phyloP scores from a whole-genome alignment of 1,139 yeast genomes.

The Hyphopichia burtonii region DNA sequence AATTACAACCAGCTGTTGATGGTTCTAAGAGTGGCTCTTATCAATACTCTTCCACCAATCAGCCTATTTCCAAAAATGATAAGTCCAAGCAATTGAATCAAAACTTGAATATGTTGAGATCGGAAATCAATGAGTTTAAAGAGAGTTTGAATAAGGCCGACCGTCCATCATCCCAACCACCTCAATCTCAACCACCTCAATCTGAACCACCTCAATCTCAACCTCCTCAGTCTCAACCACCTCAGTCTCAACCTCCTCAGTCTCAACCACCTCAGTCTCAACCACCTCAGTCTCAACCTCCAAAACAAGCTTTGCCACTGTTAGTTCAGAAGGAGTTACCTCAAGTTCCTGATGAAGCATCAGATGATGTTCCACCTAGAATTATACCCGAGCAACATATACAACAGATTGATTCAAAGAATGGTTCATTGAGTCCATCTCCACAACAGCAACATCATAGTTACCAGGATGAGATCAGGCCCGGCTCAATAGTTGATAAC shows the following conservation, averaged over 20 bases:
- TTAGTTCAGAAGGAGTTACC: neutral
- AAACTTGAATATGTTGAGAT: slow-evolving; percentile 41
- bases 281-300: neutral
- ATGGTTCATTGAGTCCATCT: neutral
- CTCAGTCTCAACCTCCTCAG: neutral
- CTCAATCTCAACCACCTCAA: neutral
- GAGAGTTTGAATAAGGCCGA: slow-evolving; percentile 39
- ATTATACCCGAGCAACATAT: neutral
- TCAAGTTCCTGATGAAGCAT: neutral
- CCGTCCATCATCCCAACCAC: neutral
- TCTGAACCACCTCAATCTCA: too few species aligned
- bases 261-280: neutral
- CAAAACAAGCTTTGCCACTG: neutral
- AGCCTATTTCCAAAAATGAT: slow-evolving; percentile 11
- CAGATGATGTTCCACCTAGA: neutral
- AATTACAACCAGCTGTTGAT: slow-evolving; percentile 1
- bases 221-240: neutral
- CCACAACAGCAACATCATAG: neutral
- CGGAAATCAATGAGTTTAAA: slow-evolving; percentile 48
- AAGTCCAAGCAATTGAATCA: slow-evolving; percentile 40
- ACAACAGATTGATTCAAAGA: neutral
- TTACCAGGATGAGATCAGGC: neutral
- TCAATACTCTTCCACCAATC: slow-evolving; percentile 2
- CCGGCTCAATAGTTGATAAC: neutral
- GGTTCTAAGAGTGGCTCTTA: slow-evolving; percentile 9